These are phyloP conservation scores for Phytophthora hibernalis DNA, from an alignment of 352 stramenopile genomes.

Conservation along the genomic window DNA sequence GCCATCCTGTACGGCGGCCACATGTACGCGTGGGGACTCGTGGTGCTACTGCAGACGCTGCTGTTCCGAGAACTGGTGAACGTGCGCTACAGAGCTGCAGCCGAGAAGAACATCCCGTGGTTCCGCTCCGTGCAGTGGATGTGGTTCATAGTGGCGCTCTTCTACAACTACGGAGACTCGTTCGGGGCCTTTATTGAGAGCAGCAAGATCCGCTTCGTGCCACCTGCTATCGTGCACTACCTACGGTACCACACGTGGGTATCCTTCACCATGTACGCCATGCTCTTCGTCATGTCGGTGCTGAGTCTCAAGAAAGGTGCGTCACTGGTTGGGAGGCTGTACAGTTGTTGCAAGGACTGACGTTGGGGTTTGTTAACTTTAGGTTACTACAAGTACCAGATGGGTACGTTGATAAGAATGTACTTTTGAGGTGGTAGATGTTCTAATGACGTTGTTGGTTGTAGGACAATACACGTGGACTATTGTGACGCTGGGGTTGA, in stretches of 20 bases:
- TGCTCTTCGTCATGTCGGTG: constrained; percentile 96
- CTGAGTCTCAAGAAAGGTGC: constrained; percentile 92
- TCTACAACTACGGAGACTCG: constrained; percentile 96
- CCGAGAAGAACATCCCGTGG: constrained; percentile 96
- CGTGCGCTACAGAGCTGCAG: constrained; percentile 94
- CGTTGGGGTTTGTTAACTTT: constrained; percentile 5
- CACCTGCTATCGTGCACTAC: constrained; percentile 85
- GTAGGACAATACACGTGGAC: constrained; percentile 96
- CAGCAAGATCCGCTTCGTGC: constrained; percentile 84
- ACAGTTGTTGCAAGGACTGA: constrained; percentile 9
- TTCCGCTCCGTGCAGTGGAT: constrained; percentile 99
- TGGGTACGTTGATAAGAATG: constrained; percentile 56
- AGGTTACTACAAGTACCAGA: constrained; percentile 96
- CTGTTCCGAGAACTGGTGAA: constrained; percentile 98
- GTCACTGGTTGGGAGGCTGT: constrained; percentile 22
- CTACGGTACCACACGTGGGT: constrained; percentile 92
- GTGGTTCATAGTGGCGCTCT: constrained; percentile 97
- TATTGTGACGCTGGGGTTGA: constrained; percentile 94
- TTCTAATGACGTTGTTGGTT: constrained; percentile 7
- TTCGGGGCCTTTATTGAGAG: constrained; percentile 88
- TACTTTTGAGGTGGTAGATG: background rate
- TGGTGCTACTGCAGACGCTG: constrained; percentile 88
- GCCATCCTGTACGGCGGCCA: constrained; percentile 83
- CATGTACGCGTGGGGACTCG: constrained; percentile 85
- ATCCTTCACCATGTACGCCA: constrained; percentile 95